Conservation (phyloP, 352 stramenopile genomes). For the Pythium rhizo-oryzae region DNA sequence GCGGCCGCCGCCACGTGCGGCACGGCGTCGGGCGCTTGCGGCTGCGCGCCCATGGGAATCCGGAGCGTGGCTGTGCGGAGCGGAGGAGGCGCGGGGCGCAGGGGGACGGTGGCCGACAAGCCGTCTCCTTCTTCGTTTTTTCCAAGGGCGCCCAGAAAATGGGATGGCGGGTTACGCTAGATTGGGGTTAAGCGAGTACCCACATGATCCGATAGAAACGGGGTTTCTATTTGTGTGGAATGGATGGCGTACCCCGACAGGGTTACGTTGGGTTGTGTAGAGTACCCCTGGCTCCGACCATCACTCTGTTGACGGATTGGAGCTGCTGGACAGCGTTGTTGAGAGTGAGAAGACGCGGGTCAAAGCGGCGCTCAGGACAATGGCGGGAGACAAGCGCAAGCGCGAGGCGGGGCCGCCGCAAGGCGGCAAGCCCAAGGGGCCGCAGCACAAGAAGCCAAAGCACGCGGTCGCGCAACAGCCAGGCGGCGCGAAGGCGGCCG, state of each 20-base stretch:
- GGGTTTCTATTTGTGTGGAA: background rate
- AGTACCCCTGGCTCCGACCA: conserved; percentile 19
- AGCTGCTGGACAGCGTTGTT: conserved; percentile 28
- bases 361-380: background rate
- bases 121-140: background rate
- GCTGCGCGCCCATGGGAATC: conserved; percentile 1
- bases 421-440: background rate
- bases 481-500: conserved; percentile 2
- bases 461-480: conserved; percentile 17
- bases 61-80: background rate
- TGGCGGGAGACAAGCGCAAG: conserved; percentile 32
- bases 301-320: conserved; percentile 19
- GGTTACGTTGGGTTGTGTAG: background rate
- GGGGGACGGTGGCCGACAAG: background rate
- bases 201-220: background rate
- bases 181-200: too few relatives aligned
- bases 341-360: conserved; percentile 3
- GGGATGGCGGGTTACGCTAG: background rate
- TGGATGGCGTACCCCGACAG: too few relatives aligned
- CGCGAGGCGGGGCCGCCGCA: conserved; percentile 2
- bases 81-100: background rate
- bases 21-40: background rate
- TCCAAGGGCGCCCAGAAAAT: background rate
- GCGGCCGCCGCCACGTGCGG: background rate
- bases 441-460: conserved; percentile 34